Percentiles rank a stretch among this genome's conserved stretches.
These are phyloP conservation scores for Nannizzia gypsea DNA, from an alignment of 2,329 filamentous ascomycete species.

Conservation along the genomic window DNA sequence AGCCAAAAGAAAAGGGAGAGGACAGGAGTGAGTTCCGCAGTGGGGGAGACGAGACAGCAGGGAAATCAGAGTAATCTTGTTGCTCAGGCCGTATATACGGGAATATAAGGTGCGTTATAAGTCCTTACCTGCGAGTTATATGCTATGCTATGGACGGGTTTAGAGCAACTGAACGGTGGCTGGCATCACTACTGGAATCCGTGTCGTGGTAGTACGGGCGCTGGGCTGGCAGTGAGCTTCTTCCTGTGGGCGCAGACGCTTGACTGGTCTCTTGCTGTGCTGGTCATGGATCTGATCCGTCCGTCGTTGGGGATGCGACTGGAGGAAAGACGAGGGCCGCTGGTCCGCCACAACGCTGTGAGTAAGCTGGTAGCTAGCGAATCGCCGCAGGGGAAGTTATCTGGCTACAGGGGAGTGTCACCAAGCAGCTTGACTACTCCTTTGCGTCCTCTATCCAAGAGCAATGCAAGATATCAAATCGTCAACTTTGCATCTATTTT, in stretches of 20 bases:
- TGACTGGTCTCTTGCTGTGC: constrained; percentile 10
- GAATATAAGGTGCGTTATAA: neutral
- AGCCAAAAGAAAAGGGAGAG: no score
- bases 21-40: neutral
- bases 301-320: constrained; percentile 5
- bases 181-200: neutral
- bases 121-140: neutral
- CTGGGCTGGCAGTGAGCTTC: constrained; percentile 1
- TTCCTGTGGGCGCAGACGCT: constrained; percentile 13
- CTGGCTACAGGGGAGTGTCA: neutral
- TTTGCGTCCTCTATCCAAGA: no score
- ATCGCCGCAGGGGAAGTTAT: neutral
- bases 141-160: neutral
- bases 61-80: neutral
- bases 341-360: neutral
- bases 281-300: constrained; percentile 11
- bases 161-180: neutral
- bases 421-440: no score
- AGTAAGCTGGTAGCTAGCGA: neutral
- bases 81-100: neutral
- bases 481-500: neutral
- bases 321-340: neutral
- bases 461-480: no score
- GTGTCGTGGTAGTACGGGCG: constrained; percentile 1
- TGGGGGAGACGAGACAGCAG: neutral